A percentile compares a stretch with the other conserved stretches of the same genome.
phyloP scores from a whole-genome alignment of 805 yeast species.

The Candida taoyuanica region DNA sequence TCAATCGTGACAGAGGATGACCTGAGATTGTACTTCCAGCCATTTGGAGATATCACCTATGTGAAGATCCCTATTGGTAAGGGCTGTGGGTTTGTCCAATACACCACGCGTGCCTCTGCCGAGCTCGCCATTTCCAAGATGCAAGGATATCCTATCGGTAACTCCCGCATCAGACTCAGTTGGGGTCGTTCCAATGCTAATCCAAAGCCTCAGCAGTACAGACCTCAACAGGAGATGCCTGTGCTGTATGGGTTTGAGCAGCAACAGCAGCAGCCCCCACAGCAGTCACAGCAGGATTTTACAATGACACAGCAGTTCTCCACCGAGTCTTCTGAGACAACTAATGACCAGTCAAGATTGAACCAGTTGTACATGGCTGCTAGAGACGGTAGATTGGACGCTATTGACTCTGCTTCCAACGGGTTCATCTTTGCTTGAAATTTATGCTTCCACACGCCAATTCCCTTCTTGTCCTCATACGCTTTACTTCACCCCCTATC shows the following conservation, averaged over 20 bases:
- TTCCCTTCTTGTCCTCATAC: too few species aligned
- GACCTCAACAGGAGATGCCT: constrained; percentile 24
- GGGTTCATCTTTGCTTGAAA: constrained; percentile 26
- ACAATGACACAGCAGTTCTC: constrained; percentile 16
- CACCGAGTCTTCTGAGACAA: constrained; percentile 32
- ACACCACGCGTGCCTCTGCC: constrained; percentile 70
- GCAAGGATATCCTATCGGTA: constrained; percentile 89
- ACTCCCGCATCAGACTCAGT: constrained; percentile 73
- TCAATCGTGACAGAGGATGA: constrained; percentile 56
- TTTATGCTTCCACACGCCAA: too few species aligned
- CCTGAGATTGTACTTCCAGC: constrained; percentile 51
- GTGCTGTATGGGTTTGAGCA: constrained; percentile 21
- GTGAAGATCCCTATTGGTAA: constrained; percentile 70
- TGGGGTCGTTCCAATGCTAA: constrained; percentile 68
- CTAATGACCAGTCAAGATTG: constrained; percentile 34
- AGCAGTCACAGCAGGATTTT: constrained; percentile 5
- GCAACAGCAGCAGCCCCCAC: constrained; percentile 7
- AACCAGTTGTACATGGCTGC: constrained; percentile 52
- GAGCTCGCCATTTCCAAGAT: constrained; percentile 79
- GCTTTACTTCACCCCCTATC: too few species aligned
- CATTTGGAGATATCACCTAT: constrained; percentile 72
- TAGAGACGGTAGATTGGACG: constrained; percentile 50
- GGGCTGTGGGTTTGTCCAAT: constrained; percentile 88
- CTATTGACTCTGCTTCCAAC: constrained; percentile 45
- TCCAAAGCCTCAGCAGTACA: constrained; percentile 21